These are phyloP conservation scores for Wolfiporia cocos DNA, from an alignment of 1,284 basidiomycete species.

Conservation along the genomic window DNA sequence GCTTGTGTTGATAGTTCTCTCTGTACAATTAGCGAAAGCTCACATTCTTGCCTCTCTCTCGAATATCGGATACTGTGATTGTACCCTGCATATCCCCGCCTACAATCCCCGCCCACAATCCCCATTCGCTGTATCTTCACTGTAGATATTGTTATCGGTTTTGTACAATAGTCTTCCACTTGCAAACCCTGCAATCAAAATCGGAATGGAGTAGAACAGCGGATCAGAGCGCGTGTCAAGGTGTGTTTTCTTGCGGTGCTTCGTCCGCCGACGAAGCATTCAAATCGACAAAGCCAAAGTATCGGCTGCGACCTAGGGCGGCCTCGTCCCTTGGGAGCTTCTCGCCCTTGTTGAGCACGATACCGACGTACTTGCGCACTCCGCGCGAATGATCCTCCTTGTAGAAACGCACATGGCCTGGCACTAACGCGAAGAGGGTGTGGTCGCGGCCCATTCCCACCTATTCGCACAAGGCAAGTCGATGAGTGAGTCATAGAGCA, in stretches of 20 bases:
- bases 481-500: not conserved
- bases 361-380: constrained; percentile 76
- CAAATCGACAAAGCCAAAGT: constrained; percentile 68
- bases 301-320: constrained; percentile 66
- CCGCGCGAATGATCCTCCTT: constrained; percentile 63
- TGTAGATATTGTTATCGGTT: not conserved
- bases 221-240: constrained; percentile 1
- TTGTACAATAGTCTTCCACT: not conserved
- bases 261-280: constrained; percentile 16
- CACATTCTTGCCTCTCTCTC: too few species aligned
- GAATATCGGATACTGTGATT: too few species aligned
- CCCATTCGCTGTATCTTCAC: not conserved
- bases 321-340: constrained; percentile 78
- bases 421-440: constrained; percentile 83
- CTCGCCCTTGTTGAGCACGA: constrained; percentile 76
- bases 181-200: not conserved
- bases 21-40: too few species aligned
- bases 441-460: constrained; percentile 89
- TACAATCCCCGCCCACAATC: too few species aligned
- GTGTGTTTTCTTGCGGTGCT: constrained; percentile 6
- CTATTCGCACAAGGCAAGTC: constrained; percentile 32
- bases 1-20: too few species aligned
- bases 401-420: constrained; percentile 92
- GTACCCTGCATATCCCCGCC: too few species aligned
- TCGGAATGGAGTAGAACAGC: not conserved